These are phyloP conservation scores for Nannochloris sp. DNA, from an alignment of 139 green algal genomes.

Conservation along the genomic window DNA sequence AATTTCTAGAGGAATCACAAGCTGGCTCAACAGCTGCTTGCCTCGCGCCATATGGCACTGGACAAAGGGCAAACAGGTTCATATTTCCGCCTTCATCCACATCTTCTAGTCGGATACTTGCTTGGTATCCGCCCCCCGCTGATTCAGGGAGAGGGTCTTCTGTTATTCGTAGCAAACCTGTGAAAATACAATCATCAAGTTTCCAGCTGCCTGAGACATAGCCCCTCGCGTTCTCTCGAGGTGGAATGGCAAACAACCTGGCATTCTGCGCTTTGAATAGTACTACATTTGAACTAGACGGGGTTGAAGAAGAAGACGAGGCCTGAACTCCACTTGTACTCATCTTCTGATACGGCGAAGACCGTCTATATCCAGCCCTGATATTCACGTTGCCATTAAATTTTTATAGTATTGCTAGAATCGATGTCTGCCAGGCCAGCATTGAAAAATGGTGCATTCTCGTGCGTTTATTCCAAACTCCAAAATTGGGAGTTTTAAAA, in stretches of 20 bases:
- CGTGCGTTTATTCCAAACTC: too few species aligned
- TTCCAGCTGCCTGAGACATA: constrained; percentile 46
- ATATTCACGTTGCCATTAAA: too few species aligned
- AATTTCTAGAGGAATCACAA: constrained; percentile 57
- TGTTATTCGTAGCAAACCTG: constrained; percentile 35
- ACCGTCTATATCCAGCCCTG: background rate
- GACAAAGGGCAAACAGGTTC: constrained; percentile 65
- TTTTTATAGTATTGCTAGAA: too few species aligned
- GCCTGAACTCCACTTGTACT: background rate
- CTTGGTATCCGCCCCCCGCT: too few species aligned
- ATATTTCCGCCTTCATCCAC: constrained; percentile 9
- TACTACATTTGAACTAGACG: too few species aligned
- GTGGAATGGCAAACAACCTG: constrained; percentile 46
- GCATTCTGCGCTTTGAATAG: constrained; percentile 1
- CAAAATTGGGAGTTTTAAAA: too few species aligned
- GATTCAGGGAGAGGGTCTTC: constrained; percentile 13
- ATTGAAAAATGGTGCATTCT: too few species aligned
- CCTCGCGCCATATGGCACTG: constrained; percentile 41
- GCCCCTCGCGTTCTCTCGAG: constrained; percentile 22
- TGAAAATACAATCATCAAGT: constrained; percentile 50
- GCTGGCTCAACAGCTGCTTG: constrained; percentile 50
- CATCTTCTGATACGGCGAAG: background rate
- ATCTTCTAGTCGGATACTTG: too few species aligned
- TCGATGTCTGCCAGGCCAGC: too few species aligned
- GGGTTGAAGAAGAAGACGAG: background rate